phyloP scores from a whole-genome alignment of 805 yeast species.

The Yarrowia phangngaensis region DNA sequence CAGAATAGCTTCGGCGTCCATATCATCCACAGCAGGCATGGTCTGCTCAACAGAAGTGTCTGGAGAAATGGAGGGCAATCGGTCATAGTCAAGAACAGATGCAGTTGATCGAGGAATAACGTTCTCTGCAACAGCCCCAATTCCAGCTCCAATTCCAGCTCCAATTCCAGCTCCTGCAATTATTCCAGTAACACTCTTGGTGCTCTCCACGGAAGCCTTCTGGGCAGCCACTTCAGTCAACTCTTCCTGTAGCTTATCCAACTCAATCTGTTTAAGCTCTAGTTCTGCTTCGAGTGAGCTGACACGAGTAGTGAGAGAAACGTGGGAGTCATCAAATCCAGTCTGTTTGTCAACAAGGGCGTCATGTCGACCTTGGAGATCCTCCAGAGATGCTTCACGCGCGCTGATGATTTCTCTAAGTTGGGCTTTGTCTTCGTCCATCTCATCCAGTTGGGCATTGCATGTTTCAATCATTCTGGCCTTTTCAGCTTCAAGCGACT shows the following conservation, averaged over 20 bases:
- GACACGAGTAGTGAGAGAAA: constrained; percentile 7
- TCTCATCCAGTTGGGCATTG: constrained; percentile 7
- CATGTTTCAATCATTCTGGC: not conserved
- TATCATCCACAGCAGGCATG: constrained; percentile 20
- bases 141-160: not conserved
- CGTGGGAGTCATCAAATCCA: constrained; percentile 1
- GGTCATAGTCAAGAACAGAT: constrained; percentile 15
- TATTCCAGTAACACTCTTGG: not conserved
- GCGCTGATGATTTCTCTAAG: constrained; percentile 8
- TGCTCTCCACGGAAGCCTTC: too few species aligned
- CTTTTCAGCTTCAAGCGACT: constrained; percentile 28
- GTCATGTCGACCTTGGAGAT: constrained; percentile 6
- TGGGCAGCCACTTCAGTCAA: constrained; percentile 1
- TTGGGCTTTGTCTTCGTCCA: constrained; percentile 20
- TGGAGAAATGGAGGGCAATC: constrained; percentile 9
- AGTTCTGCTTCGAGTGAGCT: constrained; percentile 19
- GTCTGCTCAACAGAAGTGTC: constrained; percentile 7
- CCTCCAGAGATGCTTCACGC: constrained; percentile 1
- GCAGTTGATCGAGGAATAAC: too few species aligned
- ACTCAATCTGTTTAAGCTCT: constrained; percentile 21
- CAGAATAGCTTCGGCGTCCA: constrained; percentile 12
- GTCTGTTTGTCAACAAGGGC: constrained; percentile 12
- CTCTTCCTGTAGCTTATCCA: constrained; percentile 12
- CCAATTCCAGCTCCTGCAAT: not conserved
- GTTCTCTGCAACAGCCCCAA: too few species aligned